Evolutionary conservation across 768 basidiomycete genomes (phyloP).

Genomic region (Tylopilus subfusipes): DNA sequence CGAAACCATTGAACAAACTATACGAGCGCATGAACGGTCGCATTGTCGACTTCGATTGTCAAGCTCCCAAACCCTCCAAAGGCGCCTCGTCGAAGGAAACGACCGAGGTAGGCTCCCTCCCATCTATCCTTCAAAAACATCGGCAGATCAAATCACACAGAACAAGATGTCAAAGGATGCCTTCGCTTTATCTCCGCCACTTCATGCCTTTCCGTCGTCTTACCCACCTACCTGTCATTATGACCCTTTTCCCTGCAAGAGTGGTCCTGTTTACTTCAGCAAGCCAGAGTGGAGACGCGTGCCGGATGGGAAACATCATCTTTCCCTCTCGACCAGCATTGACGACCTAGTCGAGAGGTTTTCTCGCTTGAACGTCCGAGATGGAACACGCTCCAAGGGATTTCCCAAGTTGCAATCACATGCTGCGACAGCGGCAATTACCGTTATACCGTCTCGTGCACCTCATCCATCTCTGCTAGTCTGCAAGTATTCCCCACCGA

Average conservation of each 20-base stretch:
- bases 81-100: background rate
- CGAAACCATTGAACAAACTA: background rate
- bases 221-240: slow-evolving; percentile 16
- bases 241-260: slow-evolving; percentile 20
- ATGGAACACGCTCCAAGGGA: background rate
- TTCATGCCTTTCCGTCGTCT: slow-evolving; percentile 13
- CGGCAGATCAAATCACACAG: background rate
- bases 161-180: background rate
- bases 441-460: slow-evolving; percentile 12
- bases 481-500: background rate
- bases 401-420: background rate
- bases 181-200: slow-evolving; percentile 1
- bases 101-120: background rate
- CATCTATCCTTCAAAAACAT: rapidly evolving
- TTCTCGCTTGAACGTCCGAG: slow-evolving; percentile 16
- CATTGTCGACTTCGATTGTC: background rate
- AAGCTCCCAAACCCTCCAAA: background rate
- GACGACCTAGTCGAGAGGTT: slow-evolving; percentile 12
- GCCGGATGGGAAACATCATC: background rate
- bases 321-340: background rate
- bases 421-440: slow-evolving; percentile 18
- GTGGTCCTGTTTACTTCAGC: background rate
- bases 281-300: slow-evolving; percentile 7
- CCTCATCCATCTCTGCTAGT: slow-evolving; percentile 16
- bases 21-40: background rate